Evolutionary conservation across 257 asterid species (phyloP).

Genomic region (Solanum sparsipilum): DNA sequence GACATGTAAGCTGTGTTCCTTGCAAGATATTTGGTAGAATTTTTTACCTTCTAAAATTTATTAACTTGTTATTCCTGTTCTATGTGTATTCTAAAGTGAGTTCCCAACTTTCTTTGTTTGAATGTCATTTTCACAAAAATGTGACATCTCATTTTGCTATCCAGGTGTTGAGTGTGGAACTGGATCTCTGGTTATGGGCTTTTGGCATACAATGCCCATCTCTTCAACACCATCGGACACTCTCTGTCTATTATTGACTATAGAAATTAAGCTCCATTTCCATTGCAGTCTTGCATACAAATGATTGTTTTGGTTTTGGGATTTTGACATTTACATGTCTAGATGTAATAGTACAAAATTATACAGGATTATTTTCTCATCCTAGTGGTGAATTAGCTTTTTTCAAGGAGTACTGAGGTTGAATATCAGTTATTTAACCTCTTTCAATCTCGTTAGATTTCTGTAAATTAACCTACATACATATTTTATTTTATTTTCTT

Average conservation of each 20-base stretch:
- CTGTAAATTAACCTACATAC: neutral
- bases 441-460: neutral
- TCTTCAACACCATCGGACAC: constrained; percentile 84
- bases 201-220: constrained; percentile 56
- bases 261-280: neutral
- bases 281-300: neutral
- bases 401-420: neutral
- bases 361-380: neutral
- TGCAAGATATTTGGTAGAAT: neutral
- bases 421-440: neutral
- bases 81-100: neutral
- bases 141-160: constrained; percentile 8
- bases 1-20: neutral
- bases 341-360: neutral
- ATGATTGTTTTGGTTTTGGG: neutral
- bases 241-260: constrained; percentile 66
- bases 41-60: neutral
- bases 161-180: constrained; percentile 90
- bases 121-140: neutral
- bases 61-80: neutral
- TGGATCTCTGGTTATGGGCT: constrained; percentile 97
- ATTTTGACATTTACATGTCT: neutral
- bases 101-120: neutral
- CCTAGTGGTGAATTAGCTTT: neutral
- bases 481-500: neutral